A percentile compares a stretch with the other conserved stretches of the same genome.
These are phyloP conservation scores for Leptodermis oblonga DNA, from an alignment of 257 asterid genomes.

Conservation along the genomic window DNA sequence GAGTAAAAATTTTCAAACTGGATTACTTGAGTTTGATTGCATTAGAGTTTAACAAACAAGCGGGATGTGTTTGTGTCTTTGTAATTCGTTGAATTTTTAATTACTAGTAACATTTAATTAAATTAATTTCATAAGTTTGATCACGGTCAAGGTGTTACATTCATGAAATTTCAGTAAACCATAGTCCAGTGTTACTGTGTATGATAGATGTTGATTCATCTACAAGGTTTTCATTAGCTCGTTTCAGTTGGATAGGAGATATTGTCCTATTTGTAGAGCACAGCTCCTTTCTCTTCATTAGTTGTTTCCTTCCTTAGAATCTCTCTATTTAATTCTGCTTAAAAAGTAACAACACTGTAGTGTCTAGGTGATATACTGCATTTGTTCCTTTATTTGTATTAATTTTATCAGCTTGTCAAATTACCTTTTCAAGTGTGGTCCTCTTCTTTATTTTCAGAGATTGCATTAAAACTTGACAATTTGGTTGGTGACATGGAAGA, in stretches of 20 bases:
- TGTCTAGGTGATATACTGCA: background rate
- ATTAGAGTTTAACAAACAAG: background rate
- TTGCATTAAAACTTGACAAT: conserved; percentile 75
- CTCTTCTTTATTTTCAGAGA: conserved; percentile 55
- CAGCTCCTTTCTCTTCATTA: background rate
- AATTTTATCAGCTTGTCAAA: background rate
- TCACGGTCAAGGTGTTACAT: background rate
- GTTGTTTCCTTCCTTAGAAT: background rate
- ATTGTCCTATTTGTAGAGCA: background rate
- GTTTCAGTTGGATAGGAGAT: background rate
- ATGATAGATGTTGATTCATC: background rate
- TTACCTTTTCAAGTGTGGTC: conserved; percentile 1
- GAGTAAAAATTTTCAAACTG: background rate
- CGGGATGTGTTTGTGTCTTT: background rate
- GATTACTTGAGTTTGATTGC: background rate
- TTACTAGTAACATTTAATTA: background rate
- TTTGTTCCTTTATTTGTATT: background rate
- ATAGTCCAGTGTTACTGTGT: too few relatives aligned
- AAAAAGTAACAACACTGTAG: background rate
- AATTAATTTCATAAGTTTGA: background rate
- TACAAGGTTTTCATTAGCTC: background rate
- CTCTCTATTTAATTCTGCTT: background rate
- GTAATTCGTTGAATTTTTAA: background rate
- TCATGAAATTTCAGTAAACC: background rate
- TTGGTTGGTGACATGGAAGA: conserved; percentile 94